Conservation (phyloP, 306 rosid genomes). For the Rosa lucieae region DNA sequence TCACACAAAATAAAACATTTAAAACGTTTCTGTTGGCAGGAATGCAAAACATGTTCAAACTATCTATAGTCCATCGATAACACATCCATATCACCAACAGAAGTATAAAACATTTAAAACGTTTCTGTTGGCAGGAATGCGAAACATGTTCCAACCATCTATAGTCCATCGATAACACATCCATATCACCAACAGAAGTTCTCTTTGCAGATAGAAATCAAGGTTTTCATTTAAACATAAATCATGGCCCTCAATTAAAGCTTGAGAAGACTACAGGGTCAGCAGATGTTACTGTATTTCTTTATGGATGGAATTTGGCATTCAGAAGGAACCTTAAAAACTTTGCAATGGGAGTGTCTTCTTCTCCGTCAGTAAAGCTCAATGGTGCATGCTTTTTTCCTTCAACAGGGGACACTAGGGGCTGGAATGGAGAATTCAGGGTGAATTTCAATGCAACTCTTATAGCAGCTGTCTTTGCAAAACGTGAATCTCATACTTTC, state of each 20-base stretch:
- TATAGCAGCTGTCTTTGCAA: background rate
- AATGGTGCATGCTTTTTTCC: background rate
- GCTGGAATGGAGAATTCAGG: background rate
- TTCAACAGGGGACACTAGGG: background rate
- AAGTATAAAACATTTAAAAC: background rate
- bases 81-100: background rate
- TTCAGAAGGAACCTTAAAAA: background rate
- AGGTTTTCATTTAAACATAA: background rate
- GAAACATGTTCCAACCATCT: background rate
- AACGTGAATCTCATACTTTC: background rate
- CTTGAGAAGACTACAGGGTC: background rate
- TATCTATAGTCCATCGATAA: background rate
- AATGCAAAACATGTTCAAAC: background rate
- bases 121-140: background rate
- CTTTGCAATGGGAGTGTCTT: background rate
- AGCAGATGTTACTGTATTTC: background rate
- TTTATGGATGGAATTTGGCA: background rate
- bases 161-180: background rate
- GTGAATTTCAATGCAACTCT: background rate
- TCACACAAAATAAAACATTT: background rate
- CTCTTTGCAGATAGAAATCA: background rate
- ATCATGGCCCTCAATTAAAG: background rate
- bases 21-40: background rate
- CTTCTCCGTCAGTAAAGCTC: background rate
- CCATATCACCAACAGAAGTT: background rate